phyloP scores from a whole-genome alignment of 1,139 yeast genomes.

The Wickerhamomyces sp. region DNA sequence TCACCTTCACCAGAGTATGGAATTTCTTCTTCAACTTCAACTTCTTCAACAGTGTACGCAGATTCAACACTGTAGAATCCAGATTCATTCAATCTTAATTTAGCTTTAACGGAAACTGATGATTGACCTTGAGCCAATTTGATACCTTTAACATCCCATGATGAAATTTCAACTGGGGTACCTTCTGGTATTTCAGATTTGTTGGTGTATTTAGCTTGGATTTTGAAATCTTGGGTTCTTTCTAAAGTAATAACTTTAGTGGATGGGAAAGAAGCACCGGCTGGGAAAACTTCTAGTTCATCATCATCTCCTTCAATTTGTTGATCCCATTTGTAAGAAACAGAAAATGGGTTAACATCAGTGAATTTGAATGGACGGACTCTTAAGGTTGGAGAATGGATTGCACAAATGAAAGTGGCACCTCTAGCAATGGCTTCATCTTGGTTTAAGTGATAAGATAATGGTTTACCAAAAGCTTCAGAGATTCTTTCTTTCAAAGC shows the following conservation, averaged over 20 bases:
- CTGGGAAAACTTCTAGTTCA: conserved; percentile 95
- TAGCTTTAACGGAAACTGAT: conserved; percentile 82
- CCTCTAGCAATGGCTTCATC: conserved; percentile 99
- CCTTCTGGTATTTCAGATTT: conserved; percentile 70
- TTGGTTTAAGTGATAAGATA: conserved; percentile 95
- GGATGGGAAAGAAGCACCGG: conserved; percentile 88
- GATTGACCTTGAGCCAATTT: conserved; percentile 71
- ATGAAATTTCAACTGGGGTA: conserved; percentile 62
- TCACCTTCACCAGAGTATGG: conserved; percentile 58
- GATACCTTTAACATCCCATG: conserved; percentile 87
- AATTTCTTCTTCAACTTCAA: conserved; percentile 82
- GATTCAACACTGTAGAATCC: conserved; percentile 93
- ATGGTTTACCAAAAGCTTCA: conserved; percentile 78
- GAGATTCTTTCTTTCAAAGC: conserved; percentile 75
- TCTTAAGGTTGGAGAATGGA: conserved; percentile 97
- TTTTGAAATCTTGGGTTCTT: conserved; percentile 85
- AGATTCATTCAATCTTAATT: conserved; percentile 95
- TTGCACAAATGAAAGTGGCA: conserved; percentile 98
- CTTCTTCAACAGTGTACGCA: conserved; percentile 93
- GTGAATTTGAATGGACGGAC: conserved; percentile 98
- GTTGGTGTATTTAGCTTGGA: conserved; percentile 84
- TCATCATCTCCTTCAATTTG: conserved; percentile 86
- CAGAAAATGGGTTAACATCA: conserved; percentile 88
- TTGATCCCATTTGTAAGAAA: conserved; percentile 93
- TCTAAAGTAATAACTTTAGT: conserved; percentile 92